These are phyloP conservation scores for Gymnopilus junonius DNA, from an alignment of 768 basidiomycete species.

Conservation along the genomic window DNA sequence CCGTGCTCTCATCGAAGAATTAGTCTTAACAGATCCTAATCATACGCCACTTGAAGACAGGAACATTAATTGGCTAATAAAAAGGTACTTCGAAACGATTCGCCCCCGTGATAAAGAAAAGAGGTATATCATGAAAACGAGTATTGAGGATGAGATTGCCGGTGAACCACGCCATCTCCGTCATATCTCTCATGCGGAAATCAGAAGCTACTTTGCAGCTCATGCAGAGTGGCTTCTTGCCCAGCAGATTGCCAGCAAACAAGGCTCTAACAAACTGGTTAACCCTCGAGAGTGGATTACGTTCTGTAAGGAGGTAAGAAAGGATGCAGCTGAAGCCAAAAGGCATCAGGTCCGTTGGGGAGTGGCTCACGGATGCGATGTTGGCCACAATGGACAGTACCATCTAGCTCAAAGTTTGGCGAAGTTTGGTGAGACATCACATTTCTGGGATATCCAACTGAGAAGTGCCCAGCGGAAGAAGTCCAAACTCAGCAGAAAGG, in stretches of 20 bases:
- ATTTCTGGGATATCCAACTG: slow-evolving; percentile 34
- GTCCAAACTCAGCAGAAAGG: slow-evolving; percentile 9
- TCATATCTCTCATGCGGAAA: slow-evolving; percentile 52
- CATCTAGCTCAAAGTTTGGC: slow-evolving; percentile 27
- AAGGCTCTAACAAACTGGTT: slow-evolving; percentile 32
- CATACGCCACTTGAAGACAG: slow-evolving; percentile 39
- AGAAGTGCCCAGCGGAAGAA: slow-evolving; percentile 17
- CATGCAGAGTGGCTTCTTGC: slow-evolving; percentile 65
- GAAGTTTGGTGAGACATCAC: slow-evolving; percentile 33
- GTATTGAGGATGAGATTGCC: slow-evolving; percentile 31
- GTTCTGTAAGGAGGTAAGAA: slow-evolving; percentile 42
- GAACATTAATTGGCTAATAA: slow-evolving; percentile 54
- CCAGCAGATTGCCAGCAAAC: slow-evolving; percentile 40
- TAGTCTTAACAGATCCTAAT: slow-evolving; percentile 38
- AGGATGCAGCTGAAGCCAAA: slow-evolving; percentile 36
- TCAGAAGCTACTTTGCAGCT: slow-evolving; percentile 53
- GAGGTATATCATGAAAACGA: slow-evolving; percentile 40
- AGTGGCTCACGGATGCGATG: slow-evolving; percentile 22
- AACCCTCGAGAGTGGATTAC: slow-evolving; percentile 50
- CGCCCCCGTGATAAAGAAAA: slow-evolving; percentile 24
- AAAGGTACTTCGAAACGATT: slow-evolving; percentile 40
- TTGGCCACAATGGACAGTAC: not conserved
- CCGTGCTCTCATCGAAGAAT: slow-evolving; percentile 47
- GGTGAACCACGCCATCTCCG: slow-evolving; percentile 46
- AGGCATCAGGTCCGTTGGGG: slow-evolving; percentile 34